Evolutionary conservation across 176 grass and related monocot species (phyloP).

Genomic region (Oryza nivara): DNA sequence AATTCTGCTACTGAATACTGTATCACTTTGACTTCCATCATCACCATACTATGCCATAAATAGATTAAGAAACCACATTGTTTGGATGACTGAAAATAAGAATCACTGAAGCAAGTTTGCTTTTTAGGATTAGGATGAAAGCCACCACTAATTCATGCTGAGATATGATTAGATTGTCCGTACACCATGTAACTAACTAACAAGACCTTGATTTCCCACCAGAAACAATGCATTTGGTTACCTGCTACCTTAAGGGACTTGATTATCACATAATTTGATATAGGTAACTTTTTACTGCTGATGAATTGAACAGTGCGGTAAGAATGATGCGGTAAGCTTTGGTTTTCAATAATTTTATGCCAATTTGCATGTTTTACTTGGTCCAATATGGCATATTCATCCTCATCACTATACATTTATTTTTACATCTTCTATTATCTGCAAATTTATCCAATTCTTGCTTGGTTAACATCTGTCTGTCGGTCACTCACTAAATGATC

Average conservation of each 20-base stretch:
- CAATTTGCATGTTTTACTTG: slow-evolving; percentile 35
- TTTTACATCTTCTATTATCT: slow-evolving; percentile 12
- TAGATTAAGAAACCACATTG: not conserved
- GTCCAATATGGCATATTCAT: slow-evolving; percentile 26
- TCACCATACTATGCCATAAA: slow-evolving; percentile 21
- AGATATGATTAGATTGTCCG: not conserved
- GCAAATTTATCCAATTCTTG: slow-evolving; percentile 10
- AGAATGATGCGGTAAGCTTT: slow-evolving; percentile 1
- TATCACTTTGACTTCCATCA: slow-evolving; percentile 21
- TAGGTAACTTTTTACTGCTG: not conserved
- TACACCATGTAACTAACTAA: slow-evolving; percentile 27
- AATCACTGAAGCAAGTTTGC: slow-evolving; percentile 19
- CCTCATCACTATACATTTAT: not conserved
- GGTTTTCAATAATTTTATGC: slow-evolving; percentile 22
- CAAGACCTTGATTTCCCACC: not conserved
- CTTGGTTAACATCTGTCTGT: not conserved
- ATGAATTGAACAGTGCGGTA: not conserved
- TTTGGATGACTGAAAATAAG: slow-evolving; percentile 33
- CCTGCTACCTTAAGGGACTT: slow-evolving; percentile 31
- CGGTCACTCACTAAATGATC: slow-evolving; percentile 27
- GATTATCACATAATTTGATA: slow-evolving; percentile 18
- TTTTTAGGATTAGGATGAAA: not conserved
- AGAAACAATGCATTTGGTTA: slow-evolving; percentile 33
- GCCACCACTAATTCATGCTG: not conserved
- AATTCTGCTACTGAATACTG: slow-evolving; percentile 9